Base-by-base conservation (phyloP, 2,329 filamentous ascomycete species). In the Bertia moriformis region DNA sequence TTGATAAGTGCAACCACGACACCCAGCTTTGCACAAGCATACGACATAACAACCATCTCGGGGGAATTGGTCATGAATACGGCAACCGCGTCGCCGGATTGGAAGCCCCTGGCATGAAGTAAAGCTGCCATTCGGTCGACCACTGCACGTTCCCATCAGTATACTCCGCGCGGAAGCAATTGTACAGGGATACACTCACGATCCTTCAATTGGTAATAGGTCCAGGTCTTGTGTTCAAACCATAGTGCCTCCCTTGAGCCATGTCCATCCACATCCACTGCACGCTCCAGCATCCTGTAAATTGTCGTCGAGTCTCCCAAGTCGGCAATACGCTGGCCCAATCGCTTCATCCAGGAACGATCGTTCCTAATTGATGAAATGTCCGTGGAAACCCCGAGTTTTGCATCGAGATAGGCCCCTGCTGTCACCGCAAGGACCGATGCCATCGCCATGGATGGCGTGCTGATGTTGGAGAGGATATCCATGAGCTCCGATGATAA, bases 221-320 rank as follows among this genome's bases (percentile, higher is more conserved):
- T 66, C 63, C 62, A 67, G 3, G 53, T 59, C 43, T 57, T 60
- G 2, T 61, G 56, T 43, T 68, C 65, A 49, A 67, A 67, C 62
- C 63, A 67, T 7, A 67, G 46, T 3, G 59, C 60, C 35, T 66
- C 61, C 3, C 45, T 56, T 14, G 54, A 13, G 32, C 32, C 10
- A 12, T 18, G 32, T 35, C 32, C 32, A 10, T 35, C 10, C 10
- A 29, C 50, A 3, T 53, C 54, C 20, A 63, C 52, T 0, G 57
- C 56, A 18, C 54, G 50, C 43, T 60, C 53, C 3, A 67, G 56
- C 49, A 66, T 52, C 32, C 51, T 55, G 45, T 65, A 67, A 12
- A 64, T 43, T 1, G 60, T 59, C 18, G 52, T 49, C 4, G 54
- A 52, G 39, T 60, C 60, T 4, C 58, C 61, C 2, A 64, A 44